Base-by-base conservation (phyloP, 1,284 basidiomycete species). In the Paramarasmius palmivorus region DNA sequence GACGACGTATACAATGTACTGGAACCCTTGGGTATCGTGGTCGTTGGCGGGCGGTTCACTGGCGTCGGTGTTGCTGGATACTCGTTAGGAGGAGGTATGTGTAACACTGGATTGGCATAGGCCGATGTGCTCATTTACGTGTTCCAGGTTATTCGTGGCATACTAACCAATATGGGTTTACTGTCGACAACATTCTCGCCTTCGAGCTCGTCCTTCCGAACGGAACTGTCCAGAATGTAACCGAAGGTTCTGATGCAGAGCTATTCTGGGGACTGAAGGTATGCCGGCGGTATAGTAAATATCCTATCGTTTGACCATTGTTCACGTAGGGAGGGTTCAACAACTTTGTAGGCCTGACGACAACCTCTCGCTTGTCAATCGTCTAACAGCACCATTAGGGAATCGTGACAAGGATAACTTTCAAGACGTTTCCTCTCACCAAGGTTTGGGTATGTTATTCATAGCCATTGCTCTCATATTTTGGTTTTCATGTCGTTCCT, bases 61-160 rank as follows among this genome's bases (percentile, higher is more conserved):
- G 68, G 74, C 23, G 68, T 74, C 10, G 73, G 74, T 5, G 67
- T 75, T 6, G 70, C 68, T 12, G 71, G 72, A 3, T 65, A 68
- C 34, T 67, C 61, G 4, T 67, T 74, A 0, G 71, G 73, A 0
- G 73, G 71, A 61, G 74, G 74, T 65, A 57, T 15, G 62, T 48
- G 23, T 23, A 29, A 17, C 19, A 20, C n/a, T n/a, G n/a, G n/a
- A n/a, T 20, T 15, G 42, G 42, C 17, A 22, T 7, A 20, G 20
- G 42, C 23, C 7, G n/a, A 15, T 22, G 8, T 22, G 19, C 19
- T n/a, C 23, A 20, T 29, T n/a, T n/a, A n/a, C n/a, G n/a, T n/a
- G n/a, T n/a, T 29, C 3, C 41, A 71, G 71, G 73, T 15, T 73
- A 73, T 47, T 72, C 74, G 39, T 73, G 64, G 64, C 60, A 62